Conservation (phyloP, 768 basidiomycete genomes). For the Auricularia auricula-judae region DNA sequence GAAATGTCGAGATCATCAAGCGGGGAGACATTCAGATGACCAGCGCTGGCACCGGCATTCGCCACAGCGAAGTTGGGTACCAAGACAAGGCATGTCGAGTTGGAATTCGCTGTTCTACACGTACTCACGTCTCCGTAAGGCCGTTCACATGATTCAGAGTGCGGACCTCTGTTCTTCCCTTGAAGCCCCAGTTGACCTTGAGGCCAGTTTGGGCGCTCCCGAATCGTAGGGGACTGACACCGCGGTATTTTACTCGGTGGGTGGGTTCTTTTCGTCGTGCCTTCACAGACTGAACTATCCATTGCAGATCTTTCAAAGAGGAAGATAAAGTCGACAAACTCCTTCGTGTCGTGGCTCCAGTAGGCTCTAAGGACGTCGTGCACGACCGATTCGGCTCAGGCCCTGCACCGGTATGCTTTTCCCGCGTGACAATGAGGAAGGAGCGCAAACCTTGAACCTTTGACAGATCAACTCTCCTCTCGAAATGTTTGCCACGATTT, state of each 20-base stretch:
- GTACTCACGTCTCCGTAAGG: background rate
- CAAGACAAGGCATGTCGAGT: background rate
- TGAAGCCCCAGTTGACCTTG: slow-evolving; percentile 22
- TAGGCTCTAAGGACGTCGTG: slow-evolving; percentile 44
- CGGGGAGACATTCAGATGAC: slow-evolving; percentile 89
- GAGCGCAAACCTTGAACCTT: no score
- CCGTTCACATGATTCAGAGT: background rate
- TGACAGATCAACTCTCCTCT: slow-evolving; percentile 37
- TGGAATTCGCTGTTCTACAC: background rate
- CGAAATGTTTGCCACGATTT: slow-evolving; percentile 62
- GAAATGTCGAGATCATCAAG: slow-evolving; percentile 78
- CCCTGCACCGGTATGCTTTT: slow-evolving; percentile 55
- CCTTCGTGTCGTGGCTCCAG: slow-evolving; percentile 67
- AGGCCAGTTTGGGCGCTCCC: slow-evolving; percentile 58
- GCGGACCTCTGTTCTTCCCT: slow-evolving; percentile 26
- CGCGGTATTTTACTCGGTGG: slow-evolving; percentile 66
- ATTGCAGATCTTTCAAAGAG: slow-evolving; percentile 55
- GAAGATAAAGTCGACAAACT: slow-evolving; percentile 68
- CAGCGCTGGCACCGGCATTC: slow-evolving; percentile 84
- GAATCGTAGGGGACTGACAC: slow-evolving; percentile 36
- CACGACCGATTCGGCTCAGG: slow-evolving; percentile 37
- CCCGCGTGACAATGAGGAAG: no score
- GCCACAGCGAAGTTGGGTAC: slow-evolving; percentile 63
- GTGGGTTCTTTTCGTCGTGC: background rate
- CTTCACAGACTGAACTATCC: background rate